Evolutionary conservation across 140 eudicot genomes (phyloP).

Genomic region (Ambrosia hybrid): DNA sequence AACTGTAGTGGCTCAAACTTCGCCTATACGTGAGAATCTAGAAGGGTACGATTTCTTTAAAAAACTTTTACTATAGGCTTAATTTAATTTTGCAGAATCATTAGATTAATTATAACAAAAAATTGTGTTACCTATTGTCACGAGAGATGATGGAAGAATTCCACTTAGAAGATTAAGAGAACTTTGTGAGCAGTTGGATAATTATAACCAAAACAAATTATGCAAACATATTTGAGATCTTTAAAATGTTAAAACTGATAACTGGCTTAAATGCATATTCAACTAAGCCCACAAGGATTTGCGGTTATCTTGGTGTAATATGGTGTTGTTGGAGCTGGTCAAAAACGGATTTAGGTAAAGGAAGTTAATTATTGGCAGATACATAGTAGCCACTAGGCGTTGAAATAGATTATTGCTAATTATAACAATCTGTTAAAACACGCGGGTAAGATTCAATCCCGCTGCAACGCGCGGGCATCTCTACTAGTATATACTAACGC

Average conservation of each 20-base stretch:
- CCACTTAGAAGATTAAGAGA: slow-evolving; percentile 95
- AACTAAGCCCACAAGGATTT: slow-evolving; percentile 68
- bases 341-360: slow-evolving; percentile 77
- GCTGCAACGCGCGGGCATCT: too few species aligned
- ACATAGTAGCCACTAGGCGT: neutral
- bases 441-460: too few species aligned
- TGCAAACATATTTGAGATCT: slow-evolving; percentile 11
- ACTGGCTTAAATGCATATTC: slow-evolving; percentile 50
- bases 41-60: too few species aligned
- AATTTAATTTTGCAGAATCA: too few species aligned
- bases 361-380: slow-evolving; percentile 85
- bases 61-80: too few species aligned
- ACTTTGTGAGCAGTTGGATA: slow-evolving; percentile 82
- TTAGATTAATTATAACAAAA: too few species aligned
- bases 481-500: too few species aligned
- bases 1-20: too few species aligned
- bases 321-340: slow-evolving; percentile 98
- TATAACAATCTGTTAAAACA: too few species aligned
- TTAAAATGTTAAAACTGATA: slow-evolving; percentile 23
- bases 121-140: too few species aligned
- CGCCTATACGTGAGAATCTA: too few species aligned
- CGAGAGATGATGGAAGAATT: slow-evolving; percentile 82
- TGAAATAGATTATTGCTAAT: too few species aligned
- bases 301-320: slow-evolving; percentile 92
- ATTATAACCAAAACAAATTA: neutral